These are phyloP conservation scores for Penicillium dipodomyicola DNA, from an alignment of 495 filamentous ascomycete genomes.

Conservation along the genomic window DNA sequence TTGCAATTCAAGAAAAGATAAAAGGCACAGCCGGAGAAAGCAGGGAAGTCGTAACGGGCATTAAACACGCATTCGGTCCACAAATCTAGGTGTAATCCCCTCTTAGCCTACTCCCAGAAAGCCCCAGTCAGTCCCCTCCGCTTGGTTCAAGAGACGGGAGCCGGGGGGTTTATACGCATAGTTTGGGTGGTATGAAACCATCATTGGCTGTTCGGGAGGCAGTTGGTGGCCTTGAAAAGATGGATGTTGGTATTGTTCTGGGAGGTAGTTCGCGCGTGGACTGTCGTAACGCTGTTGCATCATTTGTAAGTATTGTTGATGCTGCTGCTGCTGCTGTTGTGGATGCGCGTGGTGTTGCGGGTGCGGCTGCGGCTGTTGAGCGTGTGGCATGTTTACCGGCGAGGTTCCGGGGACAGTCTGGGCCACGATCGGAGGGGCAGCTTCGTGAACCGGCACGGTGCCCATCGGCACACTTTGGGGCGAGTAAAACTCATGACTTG, in stretches of 20 bases:
- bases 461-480: constrained; percentile 36
- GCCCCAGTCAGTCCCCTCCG: constrained; percentile 48
- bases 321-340: constrained; percentile 25
- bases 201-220: constrained; percentile 36
- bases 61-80: constrained; percentile 22
- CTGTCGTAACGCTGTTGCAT: constrained; percentile 43
- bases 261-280: constrained; percentile 37
- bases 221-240: constrained; percentile 32
- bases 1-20: neutral
- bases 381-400: constrained; percentile 35
- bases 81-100: constrained; percentile 20
- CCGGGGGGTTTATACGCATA: constrained; percentile 40
- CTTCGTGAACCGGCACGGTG: constrained; percentile 33
- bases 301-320: constrained; percentile 37
- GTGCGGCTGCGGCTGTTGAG: constrained; percentile 37
- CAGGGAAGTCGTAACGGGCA: constrained; percentile 31
- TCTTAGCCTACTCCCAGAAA: constrained; percentile 48
- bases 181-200: constrained; percentile 40
- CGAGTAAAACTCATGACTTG: constrained; percentile 41
- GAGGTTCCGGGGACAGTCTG: constrained; percentile 35
- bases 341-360: constrained; percentile 26
- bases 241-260: constrained; percentile 37
- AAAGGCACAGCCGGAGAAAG: constrained; percentile 4
- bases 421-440: constrained; percentile 30
- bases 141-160: constrained; percentile 40